Evolutionary conservation across 768 basidiomycete species (phyloP), one percentile per base, ranked within the genome.

Genomic region (Favolaschia claudopus): DNA sequence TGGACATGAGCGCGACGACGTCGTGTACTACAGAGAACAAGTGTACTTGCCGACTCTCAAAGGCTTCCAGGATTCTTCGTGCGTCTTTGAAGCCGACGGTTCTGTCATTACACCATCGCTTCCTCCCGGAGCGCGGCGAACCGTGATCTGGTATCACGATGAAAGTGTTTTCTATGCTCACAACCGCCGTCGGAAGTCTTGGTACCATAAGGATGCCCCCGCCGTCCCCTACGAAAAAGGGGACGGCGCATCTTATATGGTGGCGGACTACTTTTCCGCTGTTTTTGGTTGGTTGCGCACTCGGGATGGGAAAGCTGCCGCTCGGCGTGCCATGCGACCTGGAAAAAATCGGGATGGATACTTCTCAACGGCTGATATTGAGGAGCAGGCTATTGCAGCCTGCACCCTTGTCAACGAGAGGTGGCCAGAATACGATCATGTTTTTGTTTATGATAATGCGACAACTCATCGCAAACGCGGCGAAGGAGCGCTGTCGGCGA

Each of bases 131-230:
- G 19, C 28, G 9, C 58, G 55, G 12, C 58, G 29, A 14, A 44
- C 65, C 17, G 60, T 70, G 9, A 49, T 67, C 14, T 71, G 66
- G 67, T 64, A 52, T 43, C 69, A 74, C 51, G 67, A 74, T 55
- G 72, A 77, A 60, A 75, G 74, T 27, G 72, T 63, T 10, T 77
- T 76, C 60, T 75, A 75, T 66, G 74, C 69, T 22, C 62, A 78
- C 64, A 73, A 77, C 63, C 57, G 65, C 1, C 49, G 63, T 1
- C 66, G 63, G 32, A 27, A 58, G n/a, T 39, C 36, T 7, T 77
- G 74, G 73, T 48, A 68, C 17, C 62, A 73, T 31, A 48, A 67
- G 15, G n/a, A 40, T 33, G 57, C 27, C 44, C 46, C 25, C 17
- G 50, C 54, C 32, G 54, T 43, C 10, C 76, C 72, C 22, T 60